Evolutionary conservation across 1,284 basidiomycete genomes (phyloP), one percentile per base, ranked within the genome.

Genomic region (Cryptococcus hybrid): DNA sequence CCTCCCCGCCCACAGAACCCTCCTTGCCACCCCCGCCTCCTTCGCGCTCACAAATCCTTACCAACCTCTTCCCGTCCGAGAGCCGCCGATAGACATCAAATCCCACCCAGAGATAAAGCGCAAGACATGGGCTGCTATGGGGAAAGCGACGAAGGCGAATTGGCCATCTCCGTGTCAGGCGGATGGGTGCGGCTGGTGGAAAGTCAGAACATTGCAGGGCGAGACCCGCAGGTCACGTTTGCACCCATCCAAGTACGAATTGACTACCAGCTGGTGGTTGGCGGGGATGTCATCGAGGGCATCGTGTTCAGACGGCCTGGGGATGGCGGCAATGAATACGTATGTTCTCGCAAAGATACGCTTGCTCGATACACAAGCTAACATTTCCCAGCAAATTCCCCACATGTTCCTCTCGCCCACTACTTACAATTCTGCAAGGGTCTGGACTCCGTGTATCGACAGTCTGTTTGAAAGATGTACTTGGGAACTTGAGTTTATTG

Each of bases 371-470:
- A 40, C 15, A 7, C 34, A 24, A 38, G 18, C 50, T 51, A 15
- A 51, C 39, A 5, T 18, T 39, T 59, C 64, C 54, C 35, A 93
- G 90, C 88, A 90, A 66, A 86, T 92, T 57, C 94, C 94, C 36
- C 96, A 99, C 77, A 86, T 90, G 55, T 99, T 89, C 71, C 93
- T 93, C 3, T 89, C 88, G 3, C 88, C 93, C 0, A 89, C 90
- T 0, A 89, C 89, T 3, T 87, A 92, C 5, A 92, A 96, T 70
- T 85, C 91, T 9, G 92, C 95, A 7, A 83, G 96, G 65, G 92
- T 91, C 68, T 99, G 96, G 96, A 88, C 98, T 8, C 96, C 96
- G 3, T 99, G 96, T 68, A 80, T 98, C 11, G 96, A 99, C 76
- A 91, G 86, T 71, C 78, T 95, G 11, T 97, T 92, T 90, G 95